These are phyloP conservation scores for Cryptosporidium sp. DNA, from an alignment of 169 alveolate genomes.

Conservation along the genomic window DNA sequence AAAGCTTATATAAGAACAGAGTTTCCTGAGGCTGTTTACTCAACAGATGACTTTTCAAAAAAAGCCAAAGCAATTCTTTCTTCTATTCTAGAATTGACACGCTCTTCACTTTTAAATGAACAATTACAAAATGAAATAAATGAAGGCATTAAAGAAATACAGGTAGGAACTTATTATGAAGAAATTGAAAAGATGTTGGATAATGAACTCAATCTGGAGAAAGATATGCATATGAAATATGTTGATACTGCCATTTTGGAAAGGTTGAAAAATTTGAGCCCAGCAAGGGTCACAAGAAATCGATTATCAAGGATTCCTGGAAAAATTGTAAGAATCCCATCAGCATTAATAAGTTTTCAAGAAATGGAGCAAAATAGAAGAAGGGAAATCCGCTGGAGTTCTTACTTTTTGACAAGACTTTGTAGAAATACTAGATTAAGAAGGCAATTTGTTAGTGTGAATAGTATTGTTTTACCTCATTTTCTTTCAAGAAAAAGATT, in stretches of 20 bases:
- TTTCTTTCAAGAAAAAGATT: background rate
- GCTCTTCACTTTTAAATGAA: background rate
- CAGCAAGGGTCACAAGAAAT: conserved; percentile 18
- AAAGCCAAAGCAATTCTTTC: background rate
- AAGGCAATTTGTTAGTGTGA: conserved; percentile 63
- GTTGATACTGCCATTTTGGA: conserved; percentile 12
- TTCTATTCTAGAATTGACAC: background rate
- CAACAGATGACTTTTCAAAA: background rate
- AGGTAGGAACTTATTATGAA: conserved; percentile 2
- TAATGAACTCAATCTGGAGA: conserved; percentile 4
- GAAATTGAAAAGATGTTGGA: conserved; percentile 27
- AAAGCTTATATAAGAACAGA: conserved; percentile 15
- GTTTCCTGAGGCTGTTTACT: conserved; percentile 12
- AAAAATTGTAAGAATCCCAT: conserved; percentile 20
- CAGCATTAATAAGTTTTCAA: background rate
- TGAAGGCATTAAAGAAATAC: background rate
- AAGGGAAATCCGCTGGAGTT: background rate
- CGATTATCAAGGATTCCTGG: conserved; percentile 61
- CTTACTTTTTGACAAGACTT: conserved; percentile 29
- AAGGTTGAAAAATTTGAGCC: conserved; percentile 15
- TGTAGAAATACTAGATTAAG: conserved; percentile 34
- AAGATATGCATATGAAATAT: conserved; percentile 16
- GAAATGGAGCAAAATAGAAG: conserved; percentile 28
- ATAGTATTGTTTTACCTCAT: conserved; percentile 65
- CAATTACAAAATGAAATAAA: background rate